Evolutionary conservation across 2,329 filamentous ascomycete species (phyloP).

Genomic region (Fusarium sororula): DNA sequence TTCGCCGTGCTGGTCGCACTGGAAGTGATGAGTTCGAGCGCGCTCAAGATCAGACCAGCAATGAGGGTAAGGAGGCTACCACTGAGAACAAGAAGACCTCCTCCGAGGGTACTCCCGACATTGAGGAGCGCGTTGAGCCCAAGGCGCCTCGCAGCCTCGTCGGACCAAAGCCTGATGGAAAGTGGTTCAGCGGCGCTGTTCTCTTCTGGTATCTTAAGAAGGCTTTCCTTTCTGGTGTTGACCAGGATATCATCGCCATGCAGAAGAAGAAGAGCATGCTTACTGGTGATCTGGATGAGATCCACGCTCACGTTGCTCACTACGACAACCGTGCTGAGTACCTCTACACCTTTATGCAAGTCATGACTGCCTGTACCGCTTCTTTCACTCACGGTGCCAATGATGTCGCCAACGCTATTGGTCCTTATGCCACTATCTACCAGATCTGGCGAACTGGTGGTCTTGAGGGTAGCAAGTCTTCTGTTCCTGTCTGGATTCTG

Average conservation of each 20-base stretch:
- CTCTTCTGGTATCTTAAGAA: conserved; percentile 42
- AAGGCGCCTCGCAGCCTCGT: conserved; percentile 32
- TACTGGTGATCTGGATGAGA: conserved; percentile 61
- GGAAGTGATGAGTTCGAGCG: conserved; percentile 38
- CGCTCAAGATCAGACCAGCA: conserved; percentile 24
- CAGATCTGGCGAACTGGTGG: conserved; percentile 64
- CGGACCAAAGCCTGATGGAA: conserved; percentile 33
- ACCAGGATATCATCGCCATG: conserved; percentile 42
- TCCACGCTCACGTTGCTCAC: conserved; percentile 66
- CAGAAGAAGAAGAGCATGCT: conserved; percentile 58
- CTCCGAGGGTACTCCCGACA: not conserved
- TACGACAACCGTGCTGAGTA: conserved; percentile 68
- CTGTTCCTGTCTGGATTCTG: conserved; percentile 69
- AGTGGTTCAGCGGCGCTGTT: conserved; percentile 3
- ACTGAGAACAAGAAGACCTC: conserved; percentile 37
- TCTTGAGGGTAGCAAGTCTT: conserved; percentile 54
- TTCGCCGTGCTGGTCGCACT: conserved; percentile 45
- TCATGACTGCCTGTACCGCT: conserved; percentile 69
- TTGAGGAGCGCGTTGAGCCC: conserved; percentile 7
- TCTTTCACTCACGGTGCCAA: conserved; percentile 75
- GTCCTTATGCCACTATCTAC: conserved; percentile 71
- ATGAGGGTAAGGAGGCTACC: conserved; percentile 36
- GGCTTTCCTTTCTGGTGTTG: conserved; percentile 37
- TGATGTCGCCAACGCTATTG: conserved; percentile 71
- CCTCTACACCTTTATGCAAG: conserved; percentile 68